Base-by-base conservation (phyloP, 2,329 filamentous ascomycete species). In the Thielaviopsis ethacetica region DNA sequence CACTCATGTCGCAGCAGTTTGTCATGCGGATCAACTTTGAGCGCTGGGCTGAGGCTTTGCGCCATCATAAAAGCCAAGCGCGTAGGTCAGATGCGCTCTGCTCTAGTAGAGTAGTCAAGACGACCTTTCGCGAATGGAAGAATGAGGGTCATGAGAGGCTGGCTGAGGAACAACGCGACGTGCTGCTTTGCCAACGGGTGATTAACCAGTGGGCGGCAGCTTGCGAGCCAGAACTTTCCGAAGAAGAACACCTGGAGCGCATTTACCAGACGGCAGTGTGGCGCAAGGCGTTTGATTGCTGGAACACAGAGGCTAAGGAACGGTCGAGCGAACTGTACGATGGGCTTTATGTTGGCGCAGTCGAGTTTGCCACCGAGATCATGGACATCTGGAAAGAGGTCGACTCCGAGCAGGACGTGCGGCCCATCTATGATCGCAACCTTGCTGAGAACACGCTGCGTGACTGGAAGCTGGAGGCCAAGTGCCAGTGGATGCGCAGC, bases 161-260 rank as follows among this genome's bases (percentile, higher is more conserved):
- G 21, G 60, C 57, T 12, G 60, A 62, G n/a, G 51, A 51, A 17
- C 22, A 49, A 2, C 57, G 57, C 10, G 30, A 65, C 51, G 53
- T 57, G 9, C 56, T 54, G 17, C 50, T 62, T 5, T 63, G 30
- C 7, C 10, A 49, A 21, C 53, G 57, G 13, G 44, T 44, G 13
- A 47, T 56, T 21, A 47, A 52, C 15, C 60, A 64, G 47, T 65
- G 64, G 64, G 53, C 52, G 10, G 54, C 38, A 19, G 56, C 62
- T 22, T 57, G 53, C 2, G 57, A 59, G 13, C 44, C 53, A 3
- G 53, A 22, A 13, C 13, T 59, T 30, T 38, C 49, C 4, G 30
- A 51, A 21, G 51, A 54, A 52, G 44, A 51, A 3, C 44, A 52
- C 15, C 51, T 62, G 12, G 57, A 62, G 22, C 22, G 30, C n/a